These are phyloP conservation scores for Fusarium sp. DNA, from an alignment of 2,329 filamentous ascomycete species.

Conservation along the genomic window DNA sequence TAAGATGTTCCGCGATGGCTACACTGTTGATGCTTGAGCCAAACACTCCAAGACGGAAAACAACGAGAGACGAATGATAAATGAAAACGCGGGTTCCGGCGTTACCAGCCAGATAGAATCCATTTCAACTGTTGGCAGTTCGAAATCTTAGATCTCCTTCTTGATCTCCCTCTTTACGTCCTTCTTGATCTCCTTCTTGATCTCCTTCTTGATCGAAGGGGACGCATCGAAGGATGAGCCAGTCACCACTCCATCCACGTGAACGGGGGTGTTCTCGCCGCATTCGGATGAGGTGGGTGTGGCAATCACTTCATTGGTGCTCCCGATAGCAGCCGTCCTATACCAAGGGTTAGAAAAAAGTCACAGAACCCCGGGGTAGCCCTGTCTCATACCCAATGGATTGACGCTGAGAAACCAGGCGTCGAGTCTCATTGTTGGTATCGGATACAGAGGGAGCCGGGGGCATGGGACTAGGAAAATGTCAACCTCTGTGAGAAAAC, in stretches of 20 bases:
- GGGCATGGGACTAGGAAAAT: slow-evolving; percentile 11
- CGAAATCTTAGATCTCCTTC: slow-evolving; percentile 39
- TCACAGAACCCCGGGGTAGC: slow-evolving; percentile 39
- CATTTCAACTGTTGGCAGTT: neutral
- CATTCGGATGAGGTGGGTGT: slow-evolving; percentile 59
- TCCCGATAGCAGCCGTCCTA: slow-evolving; percentile 54
- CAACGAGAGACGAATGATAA: slow-evolving; percentile 17
- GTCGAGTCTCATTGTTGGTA: slow-evolving; percentile 36
- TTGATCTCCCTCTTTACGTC: slow-evolving; percentile 50
- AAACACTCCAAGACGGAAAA: slow-evolving; percentile 33
- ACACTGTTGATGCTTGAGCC: slow-evolving; percentile 40
- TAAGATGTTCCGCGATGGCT: slow-evolving; percentile 51
- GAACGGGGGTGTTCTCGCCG: slow-evolving; percentile 66
- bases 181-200: slow-evolving; percentile 42
- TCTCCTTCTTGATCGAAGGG: slow-evolving; percentile 57
- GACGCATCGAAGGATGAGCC: slow-evolving; percentile 59
- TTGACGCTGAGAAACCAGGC: slow-evolving; percentile 48
- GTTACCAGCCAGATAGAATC: neutral
- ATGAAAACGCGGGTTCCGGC: slow-evolving; percentile 4
- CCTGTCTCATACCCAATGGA: slow-evolving; percentile 50
- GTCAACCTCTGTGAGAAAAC: slow-evolving; percentile 1
- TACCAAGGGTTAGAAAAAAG: slow-evolving; percentile 48
- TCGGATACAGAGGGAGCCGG: slow-evolving; percentile 14
- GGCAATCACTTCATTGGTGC: slow-evolving; percentile 52
- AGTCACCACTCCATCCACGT: slow-evolving; percentile 59